These are phyloP conservation scores for Penicillium robsamsonii DNA, from an alignment of 495 filamentous ascomycete species.

Conservation along the genomic window DNA sequence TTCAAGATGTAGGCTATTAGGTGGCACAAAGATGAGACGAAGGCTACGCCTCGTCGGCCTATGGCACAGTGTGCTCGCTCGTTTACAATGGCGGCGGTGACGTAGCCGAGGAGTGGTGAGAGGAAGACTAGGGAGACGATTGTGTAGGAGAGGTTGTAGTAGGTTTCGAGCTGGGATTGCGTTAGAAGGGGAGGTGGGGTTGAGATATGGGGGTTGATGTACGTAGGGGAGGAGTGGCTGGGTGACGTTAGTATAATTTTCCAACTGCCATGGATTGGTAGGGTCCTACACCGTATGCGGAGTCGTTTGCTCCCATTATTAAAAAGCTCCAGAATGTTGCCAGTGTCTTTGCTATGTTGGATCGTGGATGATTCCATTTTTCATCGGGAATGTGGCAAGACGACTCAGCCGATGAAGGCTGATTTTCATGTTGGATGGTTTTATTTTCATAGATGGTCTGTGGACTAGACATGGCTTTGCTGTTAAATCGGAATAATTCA, in stretches of 20 bases:
- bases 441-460: not conserved
- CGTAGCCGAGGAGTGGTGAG: conserved; percentile 56
- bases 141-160: conserved; percentile 54
- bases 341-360: conserved; percentile 60
- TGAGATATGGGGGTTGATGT: not conserved
- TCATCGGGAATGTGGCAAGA: not conserved
- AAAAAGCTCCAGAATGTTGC: conserved; percentile 68
- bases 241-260: not conserved
- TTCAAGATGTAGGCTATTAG: conserved; percentile 59
- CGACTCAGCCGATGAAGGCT: not conserved
- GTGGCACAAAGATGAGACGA: conserved; percentile 59
- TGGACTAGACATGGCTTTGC: not conserved
- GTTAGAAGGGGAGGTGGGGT: not conserved
- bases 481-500: not conserved
- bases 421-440: not conserved
- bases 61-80: conserved; percentile 52
- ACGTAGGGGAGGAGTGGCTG: conserved; percentile 59
- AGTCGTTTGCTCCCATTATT: conserved; percentile 76
- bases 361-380: conserved; percentile 64
- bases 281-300: conserved; percentile 65
- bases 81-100: conserved; percentile 49
- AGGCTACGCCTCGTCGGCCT: conserved; percentile 72
- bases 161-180: conserved; percentile 46
- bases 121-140: conserved; percentile 59
- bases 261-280: not conserved